phyloP scores from a whole-genome alignment of 2,329 filamentous ascomycete species.

The Clonostachys rosea region DNA sequence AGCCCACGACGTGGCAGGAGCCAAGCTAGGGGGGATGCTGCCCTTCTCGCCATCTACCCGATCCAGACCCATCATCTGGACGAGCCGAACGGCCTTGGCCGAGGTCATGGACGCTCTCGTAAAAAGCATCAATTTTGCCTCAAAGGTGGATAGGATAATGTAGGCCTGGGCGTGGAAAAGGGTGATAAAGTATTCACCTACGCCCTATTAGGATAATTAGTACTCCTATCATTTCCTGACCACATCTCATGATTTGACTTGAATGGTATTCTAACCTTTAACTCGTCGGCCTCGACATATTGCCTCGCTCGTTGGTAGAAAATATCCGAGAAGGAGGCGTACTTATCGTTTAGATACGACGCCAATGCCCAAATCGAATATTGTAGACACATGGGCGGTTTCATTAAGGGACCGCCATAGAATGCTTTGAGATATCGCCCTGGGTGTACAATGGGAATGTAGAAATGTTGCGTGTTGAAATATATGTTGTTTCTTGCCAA shows the following conservation, averaged over 20 bases:
- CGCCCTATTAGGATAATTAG: conserved; percentile 37
- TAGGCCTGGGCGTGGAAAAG: conserved; percentile 79
- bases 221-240: background rate
- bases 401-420: conserved; percentile 65
- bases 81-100: conserved; percentile 64
- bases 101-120: conserved; percentile 81
- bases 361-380: conserved; percentile 88
- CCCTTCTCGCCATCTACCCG: conserved; percentile 62
- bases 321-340: conserved; percentile 64
- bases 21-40: conserved; percentile 69
- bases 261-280: conserved; percentile 50
- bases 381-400: conserved; percentile 76
- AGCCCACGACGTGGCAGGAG: conserved; percentile 72
- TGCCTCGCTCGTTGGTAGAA: conserved; percentile 81
- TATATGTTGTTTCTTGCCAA: conserved; percentile 61
- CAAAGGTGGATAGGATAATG: conserved; percentile 69
- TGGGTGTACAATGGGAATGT: conserved; percentile 73
- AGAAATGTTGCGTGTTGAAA: conserved; percentile 70
- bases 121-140: conserved; percentile 82
- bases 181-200: conserved; percentile 76
- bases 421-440: conserved; percentile 71
- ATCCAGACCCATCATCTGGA: conserved; percentile 82
- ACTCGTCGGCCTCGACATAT: conserved; percentile 79
- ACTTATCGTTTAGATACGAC: conserved; percentile 67
- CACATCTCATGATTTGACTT: background rate